A percentile compares a stretch with the other conserved stretches of the same genome.
phyloP scores from a whole-genome alignment of 306 rosid species.

The Rosa chinensis region DNA sequence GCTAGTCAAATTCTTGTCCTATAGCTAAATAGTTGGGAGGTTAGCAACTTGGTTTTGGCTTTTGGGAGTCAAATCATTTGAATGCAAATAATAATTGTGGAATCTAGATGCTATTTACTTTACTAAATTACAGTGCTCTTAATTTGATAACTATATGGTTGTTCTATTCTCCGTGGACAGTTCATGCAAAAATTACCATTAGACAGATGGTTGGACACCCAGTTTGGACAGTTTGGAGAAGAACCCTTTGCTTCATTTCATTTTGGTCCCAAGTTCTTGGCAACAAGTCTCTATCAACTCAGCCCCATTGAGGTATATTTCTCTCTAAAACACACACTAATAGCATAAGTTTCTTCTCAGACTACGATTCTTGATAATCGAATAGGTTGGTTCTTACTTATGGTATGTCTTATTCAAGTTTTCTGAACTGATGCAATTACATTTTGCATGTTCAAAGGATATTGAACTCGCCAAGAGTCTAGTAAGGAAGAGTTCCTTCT shows the following conservation, averaged over 20 bases:
- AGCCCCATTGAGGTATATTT: conserved; percentile 49
- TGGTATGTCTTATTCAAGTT: neutral
- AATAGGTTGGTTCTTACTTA: neutral
- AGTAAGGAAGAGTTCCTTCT: conserved; percentile 39
- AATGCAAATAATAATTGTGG: neutral
- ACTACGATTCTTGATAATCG: neutral
- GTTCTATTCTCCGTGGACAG: conserved; percentile 21
- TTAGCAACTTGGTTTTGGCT: neutral
- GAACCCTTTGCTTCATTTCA: conserved; percentile 29
- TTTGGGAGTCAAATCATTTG: neutral
- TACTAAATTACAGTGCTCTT: neutral
- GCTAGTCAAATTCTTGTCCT: neutral
- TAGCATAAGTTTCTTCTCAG: neutral
- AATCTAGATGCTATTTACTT: neutral
- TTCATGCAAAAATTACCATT: conserved; percentile 11
- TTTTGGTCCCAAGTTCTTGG: conserved; percentile 37
- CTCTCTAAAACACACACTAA: neutral
- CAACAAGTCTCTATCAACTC: conserved; percentile 45
- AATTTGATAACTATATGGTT: neutral
- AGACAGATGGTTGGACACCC: conserved; percentile 40
- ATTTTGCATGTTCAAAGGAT: conserved; percentile 35
- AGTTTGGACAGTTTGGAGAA: conserved; percentile 28
- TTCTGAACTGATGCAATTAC: neutral
- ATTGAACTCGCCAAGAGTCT: conserved; percentile 42
- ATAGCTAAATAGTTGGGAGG: no score